Conservation (phyloP, 2,329 filamentous ascomycete genomes). For the Lachnellula occidentalis region DNA sequence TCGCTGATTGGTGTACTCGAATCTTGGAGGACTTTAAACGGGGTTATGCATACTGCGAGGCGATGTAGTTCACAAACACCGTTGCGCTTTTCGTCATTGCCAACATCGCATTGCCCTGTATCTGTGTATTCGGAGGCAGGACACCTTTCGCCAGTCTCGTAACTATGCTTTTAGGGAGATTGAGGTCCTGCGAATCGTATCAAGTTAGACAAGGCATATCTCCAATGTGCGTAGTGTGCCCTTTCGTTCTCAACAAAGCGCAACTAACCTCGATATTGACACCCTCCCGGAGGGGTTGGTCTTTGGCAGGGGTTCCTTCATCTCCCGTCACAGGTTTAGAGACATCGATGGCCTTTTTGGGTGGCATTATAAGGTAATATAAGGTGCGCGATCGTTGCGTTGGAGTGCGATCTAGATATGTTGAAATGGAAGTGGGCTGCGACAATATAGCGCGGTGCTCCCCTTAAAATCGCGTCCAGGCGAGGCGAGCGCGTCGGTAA, state of each 20-base stretch:
- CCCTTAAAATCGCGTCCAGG: too few relatives aligned
- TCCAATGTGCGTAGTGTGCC: not conserved
- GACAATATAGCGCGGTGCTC: too few relatives aligned
- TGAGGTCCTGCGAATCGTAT: conserved; percentile 54
- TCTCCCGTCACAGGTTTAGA: conserved; percentile 42
- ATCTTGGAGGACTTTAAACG: not conserved
- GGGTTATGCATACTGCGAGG: conserved; percentile 57
- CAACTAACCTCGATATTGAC: conserved; percentile 46
- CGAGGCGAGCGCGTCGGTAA: too few relatives aligned
- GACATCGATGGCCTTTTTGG: conserved; percentile 47
- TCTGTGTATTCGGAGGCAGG: conserved; percentile 73
- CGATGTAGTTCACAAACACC: conserved; percentile 77
- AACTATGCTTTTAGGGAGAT: conserved; percentile 74
- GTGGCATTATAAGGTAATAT: conserved; percentile 40
- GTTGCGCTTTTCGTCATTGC: conserved; percentile 78
- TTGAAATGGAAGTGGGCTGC: too few relatives aligned
- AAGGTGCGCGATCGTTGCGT: too few relatives aligned
- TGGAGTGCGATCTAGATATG: too few relatives aligned
- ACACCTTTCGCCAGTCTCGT: conserved; percentile 75
- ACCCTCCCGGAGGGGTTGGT: conserved; percentile 23
- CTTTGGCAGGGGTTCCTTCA: conserved; percentile 31
- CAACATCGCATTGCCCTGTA: conserved; percentile 74
- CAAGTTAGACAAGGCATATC: not conserved
- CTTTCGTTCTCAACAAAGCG: not conserved
- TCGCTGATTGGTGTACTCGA: not conserved